Conservation (phyloP, 148 eudicot species). For the Chenopodium formosanum region DNA sequence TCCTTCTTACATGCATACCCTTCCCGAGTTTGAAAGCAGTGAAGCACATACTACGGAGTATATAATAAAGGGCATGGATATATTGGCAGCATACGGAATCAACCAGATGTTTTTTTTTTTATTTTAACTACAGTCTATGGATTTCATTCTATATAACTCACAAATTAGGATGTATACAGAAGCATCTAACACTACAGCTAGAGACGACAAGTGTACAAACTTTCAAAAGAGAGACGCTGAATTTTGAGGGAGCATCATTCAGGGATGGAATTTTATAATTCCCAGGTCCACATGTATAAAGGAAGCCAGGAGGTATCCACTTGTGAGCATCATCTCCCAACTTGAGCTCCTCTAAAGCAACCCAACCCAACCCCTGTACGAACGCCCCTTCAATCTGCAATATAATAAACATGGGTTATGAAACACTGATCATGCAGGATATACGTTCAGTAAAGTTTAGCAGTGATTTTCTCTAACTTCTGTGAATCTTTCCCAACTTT, state of each 20-base stretch:
- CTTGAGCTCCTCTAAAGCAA: constrained; percentile 91
- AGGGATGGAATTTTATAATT: constrained; percentile 87
- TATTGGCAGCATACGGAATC: not conserved
- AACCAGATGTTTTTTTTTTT: not conserved
- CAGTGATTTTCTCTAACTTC: not conserved
- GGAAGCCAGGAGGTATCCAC: constrained; percentile 78
- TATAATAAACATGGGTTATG: not conserved
- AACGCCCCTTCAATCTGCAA: constrained; percentile 98
- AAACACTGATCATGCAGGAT: not conserved
- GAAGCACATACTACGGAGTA: not conserved
- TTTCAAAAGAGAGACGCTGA: constrained; percentile 84
- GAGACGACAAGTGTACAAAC: constrained; percentile 35
- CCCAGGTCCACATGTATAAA: constrained; percentile 91
- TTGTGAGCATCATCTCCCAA: constrained; percentile 95
- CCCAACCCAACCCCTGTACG: constrained; percentile 95
- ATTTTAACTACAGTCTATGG: too few relatives aligned
- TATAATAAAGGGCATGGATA: not conserved
- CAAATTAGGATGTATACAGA: not conserved
- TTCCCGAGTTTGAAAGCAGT: not conserved
- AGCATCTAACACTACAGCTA: not conserved
- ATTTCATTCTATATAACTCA: not conserved
- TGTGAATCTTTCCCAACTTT: not conserved
- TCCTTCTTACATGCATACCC: not conserved
- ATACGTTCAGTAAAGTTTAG: not conserved
- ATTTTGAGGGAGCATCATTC: constrained; percentile 78